These are phyloP conservation scores for Trametes cingulata DNA, from an alignment of 768 basidiomycete species.

Conservation along the genomic window DNA sequence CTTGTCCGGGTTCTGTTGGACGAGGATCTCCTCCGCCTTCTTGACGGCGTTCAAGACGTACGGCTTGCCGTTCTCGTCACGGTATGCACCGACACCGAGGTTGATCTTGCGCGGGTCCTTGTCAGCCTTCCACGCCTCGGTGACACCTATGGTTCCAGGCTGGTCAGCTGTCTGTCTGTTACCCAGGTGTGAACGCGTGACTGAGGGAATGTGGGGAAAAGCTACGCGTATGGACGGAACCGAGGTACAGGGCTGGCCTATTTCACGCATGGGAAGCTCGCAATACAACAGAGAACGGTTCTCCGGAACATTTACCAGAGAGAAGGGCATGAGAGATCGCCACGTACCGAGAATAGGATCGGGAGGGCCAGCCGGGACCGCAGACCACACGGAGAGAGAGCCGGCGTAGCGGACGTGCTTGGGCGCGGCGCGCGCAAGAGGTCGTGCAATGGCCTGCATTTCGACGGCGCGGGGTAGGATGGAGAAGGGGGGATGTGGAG, in stretches of 20 bases:
- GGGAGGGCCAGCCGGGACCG: slow-evolving; percentile 85
- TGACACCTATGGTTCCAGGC: slow-evolving; percentile 56
- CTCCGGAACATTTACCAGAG: slow-evolving; percentile 11
- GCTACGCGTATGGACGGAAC: not conserved
- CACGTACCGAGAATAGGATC: slow-evolving; percentile 86
- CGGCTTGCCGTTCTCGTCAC: slow-evolving; percentile 93
- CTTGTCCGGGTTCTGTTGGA: slow-evolving; percentile 74
- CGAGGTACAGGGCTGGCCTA: not conserved
- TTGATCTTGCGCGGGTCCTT: slow-evolving; percentile 92
- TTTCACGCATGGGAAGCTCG: not conserved
- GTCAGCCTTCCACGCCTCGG: slow-evolving; percentile 97
- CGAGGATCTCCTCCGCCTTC: slow-evolving; percentile 82
- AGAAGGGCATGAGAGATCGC: slow-evolving; percentile 9
- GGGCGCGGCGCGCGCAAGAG: slow-evolving; percentile 52
- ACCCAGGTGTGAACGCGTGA: slow-evolving; percentile 1
- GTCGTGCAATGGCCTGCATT: slow-evolving; percentile 45
- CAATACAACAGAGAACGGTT: slow-evolving; percentile 12
- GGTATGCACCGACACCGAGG: slow-evolving; percentile 95
- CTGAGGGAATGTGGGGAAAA: slow-evolving; percentile 7
- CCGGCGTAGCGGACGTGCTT: slow-evolving; percentile 40
- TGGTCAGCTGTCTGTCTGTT: slow-evolving; percentile 1
- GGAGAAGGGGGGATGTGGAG: slow-evolving; percentile 26
- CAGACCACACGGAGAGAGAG: slow-evolving; percentile 73
- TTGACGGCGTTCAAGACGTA: slow-evolving; percentile 89
- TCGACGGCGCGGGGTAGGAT: slow-evolving; percentile 26